Evolutionary conservation across 345 rosid genomes (phyloP).

Genomic region (Camelina laxa): DNA sequence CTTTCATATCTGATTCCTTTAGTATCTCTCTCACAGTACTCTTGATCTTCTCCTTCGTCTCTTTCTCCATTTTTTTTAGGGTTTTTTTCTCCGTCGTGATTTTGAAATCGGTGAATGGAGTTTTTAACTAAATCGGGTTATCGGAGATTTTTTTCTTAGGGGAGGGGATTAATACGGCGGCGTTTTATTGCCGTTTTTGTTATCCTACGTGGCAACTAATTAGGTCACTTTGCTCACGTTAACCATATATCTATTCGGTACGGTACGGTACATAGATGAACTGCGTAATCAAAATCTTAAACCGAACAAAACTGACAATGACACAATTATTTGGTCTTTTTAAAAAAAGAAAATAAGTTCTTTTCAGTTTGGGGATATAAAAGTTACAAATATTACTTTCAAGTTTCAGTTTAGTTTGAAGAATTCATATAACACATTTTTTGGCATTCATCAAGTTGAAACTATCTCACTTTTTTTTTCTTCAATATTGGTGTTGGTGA

Average conservation of each 20-base stretch:
- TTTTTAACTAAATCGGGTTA: conserved; percentile 20
- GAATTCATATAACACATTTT: no score
- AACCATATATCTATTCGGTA: neutral
- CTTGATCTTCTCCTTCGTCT: conserved; percentile 57
- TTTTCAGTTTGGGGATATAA: no score
- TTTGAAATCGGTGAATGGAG: neutral
- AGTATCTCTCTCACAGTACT: conserved; percentile 65
- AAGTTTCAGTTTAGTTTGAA: no score
- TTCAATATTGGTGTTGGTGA: no score
- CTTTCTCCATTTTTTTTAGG: conserved; percentile 53
- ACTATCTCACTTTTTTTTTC: no score
- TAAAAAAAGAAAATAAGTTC: no score
- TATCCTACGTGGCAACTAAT: conserved; percentile 23
- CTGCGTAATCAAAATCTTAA: neutral
- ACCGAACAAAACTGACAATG: neutral
- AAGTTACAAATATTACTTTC: no score
- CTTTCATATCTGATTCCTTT: conserved; percentile 66
- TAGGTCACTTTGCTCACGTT: conserved; percentile 13
- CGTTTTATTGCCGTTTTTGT: conserved; percentile 1
- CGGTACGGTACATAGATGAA: conserved; percentile 7
- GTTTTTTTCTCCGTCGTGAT: conserved; percentile 11
- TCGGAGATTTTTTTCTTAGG: neutral
- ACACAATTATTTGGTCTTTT: no score
- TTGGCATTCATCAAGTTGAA: no score
- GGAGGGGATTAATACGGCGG: neutral